phyloP scores from a whole-genome alignment of 371 early-diverging fungal species.

The Catenaria anguillulae region DNA sequence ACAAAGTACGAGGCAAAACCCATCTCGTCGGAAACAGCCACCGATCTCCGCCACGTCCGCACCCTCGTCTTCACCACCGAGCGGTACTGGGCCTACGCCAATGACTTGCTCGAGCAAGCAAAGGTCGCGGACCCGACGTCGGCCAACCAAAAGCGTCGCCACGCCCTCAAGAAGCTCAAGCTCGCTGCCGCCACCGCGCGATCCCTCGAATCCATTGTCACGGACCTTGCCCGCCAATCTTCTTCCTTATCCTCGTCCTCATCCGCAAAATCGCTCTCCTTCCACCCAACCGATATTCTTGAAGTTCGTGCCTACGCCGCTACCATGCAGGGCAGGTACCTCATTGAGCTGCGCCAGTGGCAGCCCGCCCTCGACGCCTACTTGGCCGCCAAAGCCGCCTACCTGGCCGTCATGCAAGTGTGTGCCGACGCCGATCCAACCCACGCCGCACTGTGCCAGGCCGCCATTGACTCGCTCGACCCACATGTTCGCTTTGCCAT shows the following conservation, averaged over 20 bases:
- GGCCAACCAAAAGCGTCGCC: conserved; percentile 41
- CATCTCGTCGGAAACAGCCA: conserved; percentile 29
- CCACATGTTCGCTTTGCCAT: conserved; percentile 68
- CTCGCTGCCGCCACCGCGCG: conserved; percentile 41
- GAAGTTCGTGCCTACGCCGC: conserved; percentile 44
- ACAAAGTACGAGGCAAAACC: conserved; percentile 24
- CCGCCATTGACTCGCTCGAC: conserved; percentile 58
- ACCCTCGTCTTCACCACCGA: conserved; percentile 51
- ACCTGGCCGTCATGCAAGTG: conserved; percentile 39
- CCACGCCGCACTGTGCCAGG: conserved; percentile 37
- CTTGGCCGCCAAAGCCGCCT: conserved; percentile 45
- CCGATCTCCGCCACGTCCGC: conserved; percentile 39
- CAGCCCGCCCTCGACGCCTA: conserved; percentile 45
- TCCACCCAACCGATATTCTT: neutral
- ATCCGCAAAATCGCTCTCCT: neutral
- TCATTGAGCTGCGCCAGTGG: conserved; percentile 55
- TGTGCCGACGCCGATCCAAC: conserved; percentile 38
- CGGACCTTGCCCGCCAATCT: neutral
- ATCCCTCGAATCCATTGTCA: conserved; percentile 28
- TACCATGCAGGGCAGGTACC: conserved; percentile 47
- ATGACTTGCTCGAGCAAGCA: conserved; percentile 53
- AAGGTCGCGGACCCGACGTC: conserved; percentile 32
- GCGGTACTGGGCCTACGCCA: conserved; percentile 63
- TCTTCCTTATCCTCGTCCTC: too few species aligned
- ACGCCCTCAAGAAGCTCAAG: conserved; percentile 44